Base-by-base conservation (phyloP, 805 yeast species). In the fission yeast (Schizosaccharomyces pombe) region DNA sequence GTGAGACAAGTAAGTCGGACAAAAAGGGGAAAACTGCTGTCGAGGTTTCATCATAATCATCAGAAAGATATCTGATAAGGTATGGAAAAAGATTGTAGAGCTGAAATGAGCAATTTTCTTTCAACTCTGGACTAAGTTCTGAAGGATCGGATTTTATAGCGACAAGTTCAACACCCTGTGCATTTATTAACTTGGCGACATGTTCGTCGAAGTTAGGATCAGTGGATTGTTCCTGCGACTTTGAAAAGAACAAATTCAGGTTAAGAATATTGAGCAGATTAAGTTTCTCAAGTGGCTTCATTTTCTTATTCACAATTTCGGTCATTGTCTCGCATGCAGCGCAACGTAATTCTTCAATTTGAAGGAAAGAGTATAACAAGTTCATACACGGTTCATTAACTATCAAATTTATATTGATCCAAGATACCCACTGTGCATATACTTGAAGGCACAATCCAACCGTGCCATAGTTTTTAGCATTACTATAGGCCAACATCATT, bases 31-130 rank as follows among this genome's bases (percentile, higher is more conserved):
- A 82, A 5, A 85, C 82, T 64, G 85, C 94, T 39, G 75, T 72
- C 0, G 93, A 77, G 12, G 89, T 80, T 60, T 91, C 96, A 65
- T 91, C 97, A 62, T 80, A 86, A 58, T 81, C 94, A 64, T 85
- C 82, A 31, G 77, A 74, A 63, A 91, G 72, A 59, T 81, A 84
- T 57, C 72, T 73, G 56, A 89, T 72, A 5, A 82, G 70, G 31
- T 78, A 70, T 24, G 96, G 95, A 71, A 85, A 76, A 19, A 83
- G 69, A 56, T 76, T 75, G 30, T 78, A 64, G 19, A 84, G 69
- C 60, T 55, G 40, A 28, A 26, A 47, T 31, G 57, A 58, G 9
- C 58, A 52, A 5, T 12, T 34, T 19, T 57, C 56, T 9, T 19
- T 29, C 16, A 37, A 11, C 22, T 49, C 53, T 8, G 39, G 2